Conservation (phyloP, 2,329 filamentous ascomycete species). For the Colletotrichum neosansevieriae region DNA sequence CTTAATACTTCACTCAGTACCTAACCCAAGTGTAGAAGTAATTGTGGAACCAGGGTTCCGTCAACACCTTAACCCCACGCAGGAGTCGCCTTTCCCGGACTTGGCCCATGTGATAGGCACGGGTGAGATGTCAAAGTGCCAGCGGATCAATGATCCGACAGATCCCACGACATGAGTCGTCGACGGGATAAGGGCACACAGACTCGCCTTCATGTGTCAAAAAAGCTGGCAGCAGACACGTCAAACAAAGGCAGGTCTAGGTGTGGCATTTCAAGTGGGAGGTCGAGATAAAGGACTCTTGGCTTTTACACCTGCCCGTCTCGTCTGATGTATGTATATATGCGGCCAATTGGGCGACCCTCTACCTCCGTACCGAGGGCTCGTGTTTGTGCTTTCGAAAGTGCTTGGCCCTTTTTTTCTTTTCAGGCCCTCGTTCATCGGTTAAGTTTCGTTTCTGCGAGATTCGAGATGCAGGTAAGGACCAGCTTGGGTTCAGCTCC, state of each 20-base stretch:
- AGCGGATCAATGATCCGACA: constrained; percentile 10
- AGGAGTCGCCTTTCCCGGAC: background rate
- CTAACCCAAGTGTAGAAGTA: too few relatives aligned
- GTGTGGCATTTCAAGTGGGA: background rate
- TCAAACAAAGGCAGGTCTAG: background rate
- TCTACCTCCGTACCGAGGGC: constrained; percentile 8
- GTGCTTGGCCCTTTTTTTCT: too few relatives aligned
- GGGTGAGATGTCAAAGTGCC: constrained; percentile 21
- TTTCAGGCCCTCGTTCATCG: background rate
- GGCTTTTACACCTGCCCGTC: constrained; percentile 25
- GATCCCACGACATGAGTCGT: background rate
- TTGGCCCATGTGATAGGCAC: background rate
- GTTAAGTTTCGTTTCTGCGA: background rate
- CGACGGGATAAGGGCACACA: constrained; percentile 15
- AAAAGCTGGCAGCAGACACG: constrained; percentile 4
- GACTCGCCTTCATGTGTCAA: constrained; percentile 20
- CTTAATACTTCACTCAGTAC: too few relatives aligned
- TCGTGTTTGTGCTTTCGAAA: background rate
- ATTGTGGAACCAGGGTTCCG: background rate
- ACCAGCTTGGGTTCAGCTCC: constrained; percentile 21
- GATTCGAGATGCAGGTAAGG: constrained; percentile 5
- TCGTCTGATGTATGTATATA: constrained; percentile 28
- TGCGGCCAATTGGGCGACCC: background rate
- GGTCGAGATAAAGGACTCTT: constrained; percentile 17
- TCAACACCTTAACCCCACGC: too few relatives aligned